Evolutionary conservation across 345 rosid genomes (phyloP).

Genomic region (Rhodomyrtus tomentosa): DNA sequence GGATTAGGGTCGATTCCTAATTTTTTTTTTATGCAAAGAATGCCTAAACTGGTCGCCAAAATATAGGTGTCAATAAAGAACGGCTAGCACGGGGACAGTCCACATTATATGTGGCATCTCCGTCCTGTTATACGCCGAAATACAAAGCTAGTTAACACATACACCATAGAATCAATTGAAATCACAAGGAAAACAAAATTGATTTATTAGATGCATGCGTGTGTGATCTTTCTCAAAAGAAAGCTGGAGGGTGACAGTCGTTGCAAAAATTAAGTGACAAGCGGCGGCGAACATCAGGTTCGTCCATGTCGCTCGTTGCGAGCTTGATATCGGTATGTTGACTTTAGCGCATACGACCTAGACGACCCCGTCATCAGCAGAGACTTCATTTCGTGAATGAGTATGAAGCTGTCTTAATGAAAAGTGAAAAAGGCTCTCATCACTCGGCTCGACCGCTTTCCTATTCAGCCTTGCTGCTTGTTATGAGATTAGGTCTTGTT

Average conservation of each 20-base stretch:
- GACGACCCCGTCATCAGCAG: neutral
- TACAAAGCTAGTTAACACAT: neutral
- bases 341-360: neutral
- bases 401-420: no score
- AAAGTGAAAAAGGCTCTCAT: no score
- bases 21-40: no score
- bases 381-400: neutral
- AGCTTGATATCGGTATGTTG: neutral
- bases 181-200: neutral
- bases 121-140: constrained; percentile 12
- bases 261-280: no score
- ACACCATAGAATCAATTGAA: neutral
- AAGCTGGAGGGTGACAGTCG: no score
- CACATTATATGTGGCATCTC: neutral
- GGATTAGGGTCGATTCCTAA: no score
- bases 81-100: constrained; percentile 7
- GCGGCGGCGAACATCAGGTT: no score
- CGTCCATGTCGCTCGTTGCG: neutral
- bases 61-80: constrained; percentile 4
- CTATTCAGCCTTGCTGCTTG: no score
- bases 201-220: neutral
- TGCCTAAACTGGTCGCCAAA: no score
- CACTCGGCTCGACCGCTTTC: no score
- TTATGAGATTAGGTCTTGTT: no score
- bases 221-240: constrained; percentile 1